Conservation (phyloP, 1,139 yeast genomes). For the Suhomyces choctaworum region DNA sequence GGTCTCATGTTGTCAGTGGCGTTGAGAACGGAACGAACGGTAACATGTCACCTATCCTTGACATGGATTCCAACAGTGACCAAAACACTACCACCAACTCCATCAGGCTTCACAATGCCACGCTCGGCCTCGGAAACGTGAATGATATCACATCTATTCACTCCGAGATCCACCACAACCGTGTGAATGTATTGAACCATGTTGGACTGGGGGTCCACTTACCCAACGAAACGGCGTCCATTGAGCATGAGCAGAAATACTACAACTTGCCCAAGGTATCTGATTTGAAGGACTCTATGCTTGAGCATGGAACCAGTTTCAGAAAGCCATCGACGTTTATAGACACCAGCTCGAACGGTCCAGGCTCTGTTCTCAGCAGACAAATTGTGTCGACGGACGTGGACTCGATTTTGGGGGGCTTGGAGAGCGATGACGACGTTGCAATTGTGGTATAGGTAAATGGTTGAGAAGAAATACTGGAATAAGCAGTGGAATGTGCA, state of each 20-base stretch:
- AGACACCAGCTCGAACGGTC: constrained; percentile 17
- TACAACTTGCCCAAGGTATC: constrained; percentile 41
- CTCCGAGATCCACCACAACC: constrained; percentile 31
- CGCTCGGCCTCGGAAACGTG: constrained; percentile 42
- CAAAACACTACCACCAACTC: constrained; percentile 9
- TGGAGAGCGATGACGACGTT: constrained; percentile 40
- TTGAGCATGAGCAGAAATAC: constrained; percentile 4
- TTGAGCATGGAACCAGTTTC: constrained; percentile 17
- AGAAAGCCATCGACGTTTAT: constrained; percentile 12
- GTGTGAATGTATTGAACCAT: constrained; percentile 2
- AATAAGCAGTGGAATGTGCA: no score
- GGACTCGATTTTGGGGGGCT: constrained; percentile 37
- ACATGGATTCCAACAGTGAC: constrained; percentile 8
- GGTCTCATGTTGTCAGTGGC: constrained; percentile 7
- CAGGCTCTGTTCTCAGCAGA: constrained; percentile 35
- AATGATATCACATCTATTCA: constrained; percentile 46
- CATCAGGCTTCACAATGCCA: constrained; percentile 13
- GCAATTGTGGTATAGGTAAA: constrained; percentile 33
- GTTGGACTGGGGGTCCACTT: not conserved
- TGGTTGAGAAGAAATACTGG: no score
- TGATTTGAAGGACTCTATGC: constrained; percentile 46
- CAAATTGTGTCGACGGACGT: constrained; percentile 38
- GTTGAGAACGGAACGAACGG: constrained; percentile 5
- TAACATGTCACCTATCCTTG: not conserved
- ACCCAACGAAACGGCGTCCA: not conserved